Percentiles rank a stretch among this genome's conserved stretches.
Evolutionary conservation across 805 yeast species (phyloP).

Genomic region (Ogataea ganodermae): DNA sequence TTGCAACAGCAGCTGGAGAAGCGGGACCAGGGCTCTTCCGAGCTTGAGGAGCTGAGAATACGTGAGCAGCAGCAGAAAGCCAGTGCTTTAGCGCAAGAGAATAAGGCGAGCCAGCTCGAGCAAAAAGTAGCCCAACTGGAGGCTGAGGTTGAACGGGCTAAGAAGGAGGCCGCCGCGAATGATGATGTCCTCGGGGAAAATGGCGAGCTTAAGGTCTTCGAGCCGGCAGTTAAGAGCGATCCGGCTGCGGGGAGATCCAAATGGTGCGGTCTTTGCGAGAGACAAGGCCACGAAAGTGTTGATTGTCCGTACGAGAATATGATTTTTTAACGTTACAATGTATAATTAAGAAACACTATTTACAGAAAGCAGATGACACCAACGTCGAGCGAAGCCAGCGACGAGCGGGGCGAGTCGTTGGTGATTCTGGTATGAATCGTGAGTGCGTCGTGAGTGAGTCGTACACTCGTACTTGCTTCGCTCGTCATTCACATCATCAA

Average conservation of each 20-base stretch:
- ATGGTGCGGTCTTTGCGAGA: slow-evolving; percentile 95
- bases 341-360: slow-evolving; percentile 10
- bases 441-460: no score
- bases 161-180: background rate
- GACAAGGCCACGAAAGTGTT: slow-evolving; percentile 82
- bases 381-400: no score
- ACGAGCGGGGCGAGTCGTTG: no score
- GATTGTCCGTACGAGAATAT: slow-evolving; percentile 82
- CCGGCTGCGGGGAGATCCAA: slow-evolving; percentile 71
- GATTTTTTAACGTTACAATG: slow-evolving; percentile 21
- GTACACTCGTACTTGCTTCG: no score
- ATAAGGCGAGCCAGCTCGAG: background rate
- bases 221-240: slow-evolving; percentile 52
- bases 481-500: slow-evolving; percentile 24
- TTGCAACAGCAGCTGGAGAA: slow-evolving; percentile 3
- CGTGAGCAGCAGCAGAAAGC: slow-evolving; percentile 1
- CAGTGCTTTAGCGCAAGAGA: background rate
- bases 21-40: slow-evolving; percentile 5
- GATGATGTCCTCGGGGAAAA: slow-evolving; percentile 9
- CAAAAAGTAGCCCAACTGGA: background rate
- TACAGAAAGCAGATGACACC: no score
- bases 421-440: no score
- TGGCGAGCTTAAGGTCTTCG: slow-evolving; percentile 40
- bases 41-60: slow-evolving; percentile 9
- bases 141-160: background rate